Conservation (phyloP, 2,329 filamentous ascomycete species). For the Dissoconium aciculare region DNA sequence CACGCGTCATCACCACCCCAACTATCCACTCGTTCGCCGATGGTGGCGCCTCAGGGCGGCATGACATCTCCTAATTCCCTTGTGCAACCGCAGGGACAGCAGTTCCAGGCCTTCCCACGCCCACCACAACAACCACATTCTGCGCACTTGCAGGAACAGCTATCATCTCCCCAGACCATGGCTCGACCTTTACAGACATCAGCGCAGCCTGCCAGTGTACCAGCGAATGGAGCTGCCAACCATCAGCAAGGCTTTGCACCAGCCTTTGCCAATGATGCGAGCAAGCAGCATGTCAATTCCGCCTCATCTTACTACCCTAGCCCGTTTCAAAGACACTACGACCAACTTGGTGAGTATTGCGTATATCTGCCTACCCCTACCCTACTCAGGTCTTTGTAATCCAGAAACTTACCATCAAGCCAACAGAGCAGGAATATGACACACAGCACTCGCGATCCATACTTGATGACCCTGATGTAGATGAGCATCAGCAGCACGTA, state of each 20-base stretch:
- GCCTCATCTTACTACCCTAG: constrained; percentile 58
- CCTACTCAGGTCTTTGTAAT: too few species aligned
- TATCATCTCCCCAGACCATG: constrained; percentile 8
- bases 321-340: constrained; percentile 84
- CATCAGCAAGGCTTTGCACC: background rate
- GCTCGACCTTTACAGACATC: constrained; percentile 9
- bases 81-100: constrained; percentile 35
- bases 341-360: constrained; percentile 79
- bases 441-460: constrained; percentile 44
- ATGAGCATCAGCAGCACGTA: constrained; percentile 10
- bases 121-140: constrained; percentile 29
- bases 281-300: constrained; percentile 17
- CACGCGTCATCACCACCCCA: constrained; percentile 55
- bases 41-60: constrained; percentile 44
- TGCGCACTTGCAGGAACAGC: constrained; percentile 12
- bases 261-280: constrained; percentile 25
- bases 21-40: constrained; percentile 43
- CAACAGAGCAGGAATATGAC: constrained; percentile 92
- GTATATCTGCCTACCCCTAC: constrained; percentile 25
- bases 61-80: constrained; percentile 47
- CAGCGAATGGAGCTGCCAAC: constrained; percentile 11
- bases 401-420: too few species aligned
- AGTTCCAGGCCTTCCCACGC: constrained; percentile 26
- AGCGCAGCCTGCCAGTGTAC: background rate
- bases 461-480: constrained; percentile 47